phyloP scores from a whole-genome alignment of 495 filamentous ascomycete species.

The Geopyxis carbonaria region DNA sequence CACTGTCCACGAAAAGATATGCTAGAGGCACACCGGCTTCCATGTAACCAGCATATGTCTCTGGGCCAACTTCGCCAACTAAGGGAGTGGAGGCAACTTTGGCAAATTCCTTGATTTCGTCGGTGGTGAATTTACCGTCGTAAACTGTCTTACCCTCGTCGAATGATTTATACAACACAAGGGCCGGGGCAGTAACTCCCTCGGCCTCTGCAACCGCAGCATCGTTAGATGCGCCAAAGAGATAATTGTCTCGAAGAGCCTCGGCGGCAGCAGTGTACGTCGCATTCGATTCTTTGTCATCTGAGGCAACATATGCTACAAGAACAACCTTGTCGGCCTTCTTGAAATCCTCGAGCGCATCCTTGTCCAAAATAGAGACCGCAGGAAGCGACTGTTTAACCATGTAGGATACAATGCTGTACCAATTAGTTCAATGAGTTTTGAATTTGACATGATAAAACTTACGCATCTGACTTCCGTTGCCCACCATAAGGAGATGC shows the following conservation, averaged over 20 bases:
- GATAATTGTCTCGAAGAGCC: slow-evolving; percentile 70
- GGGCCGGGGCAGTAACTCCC: slow-evolving; percentile 65
- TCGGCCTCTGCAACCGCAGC: slow-evolving; percentile 71
- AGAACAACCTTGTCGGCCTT: slow-evolving; percentile 91
- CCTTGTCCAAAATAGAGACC: slow-evolving; percentile 61
- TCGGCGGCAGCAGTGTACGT: slow-evolving; percentile 68
- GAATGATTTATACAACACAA: slow-evolving; percentile 95
- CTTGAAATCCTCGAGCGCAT: slow-evolving; percentile 89
- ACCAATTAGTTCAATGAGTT: slow-evolving; percentile 22
- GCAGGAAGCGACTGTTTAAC: slow-evolving; percentile 92
- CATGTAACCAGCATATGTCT: slow-evolving; percentile 97
- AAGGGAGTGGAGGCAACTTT: slow-evolving; percentile 75
- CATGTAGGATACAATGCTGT: slow-evolving; percentile 94
- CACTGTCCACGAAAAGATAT: slow-evolving; percentile 92
- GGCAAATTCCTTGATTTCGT: slow-evolving; percentile 63
- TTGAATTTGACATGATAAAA: slow-evolving; percentile 16
- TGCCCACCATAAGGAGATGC: slow-evolving; percentile 69
- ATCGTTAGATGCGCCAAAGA: slow-evolving; percentile 78
- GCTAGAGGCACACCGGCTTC: slow-evolving; percentile 81
- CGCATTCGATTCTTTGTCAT: slow-evolving; percentile 72
- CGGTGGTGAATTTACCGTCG: slow-evolving; percentile 58
- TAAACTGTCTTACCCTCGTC: slow-evolving; percentile 88
- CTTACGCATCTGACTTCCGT: slow-evolving; percentile 79
- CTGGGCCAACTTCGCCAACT: slow-evolving; percentile 91
- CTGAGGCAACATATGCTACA: slow-evolving; percentile 66